phyloP scores from a whole-genome alignment of 179 eudicot species.

The Drosera spatulata region DNA sequence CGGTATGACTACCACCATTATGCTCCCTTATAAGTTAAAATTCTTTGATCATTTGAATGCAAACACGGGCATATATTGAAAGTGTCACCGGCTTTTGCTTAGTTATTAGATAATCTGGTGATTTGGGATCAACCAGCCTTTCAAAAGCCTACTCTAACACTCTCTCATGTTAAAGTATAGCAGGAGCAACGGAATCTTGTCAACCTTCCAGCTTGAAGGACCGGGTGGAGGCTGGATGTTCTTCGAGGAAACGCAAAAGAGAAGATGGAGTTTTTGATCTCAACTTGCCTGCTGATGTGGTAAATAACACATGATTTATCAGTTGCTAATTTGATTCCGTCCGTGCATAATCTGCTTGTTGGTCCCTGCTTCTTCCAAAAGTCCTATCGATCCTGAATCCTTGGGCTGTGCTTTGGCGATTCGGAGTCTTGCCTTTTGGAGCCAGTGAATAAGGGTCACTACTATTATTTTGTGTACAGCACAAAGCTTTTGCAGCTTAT shows the following conservation, averaged over 20 bases:
- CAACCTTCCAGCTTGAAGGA: constrained; percentile 19
- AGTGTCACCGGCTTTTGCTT: background rate
- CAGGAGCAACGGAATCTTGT: constrained; percentile 21
- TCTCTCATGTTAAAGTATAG: constrained; percentile 11
- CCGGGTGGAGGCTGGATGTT: constrained; percentile 21
- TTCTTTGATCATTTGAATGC: no score
- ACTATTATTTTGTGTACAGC: no score
- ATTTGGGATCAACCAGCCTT: background rate
- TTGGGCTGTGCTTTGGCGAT: no score
- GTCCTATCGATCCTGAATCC: background rate
- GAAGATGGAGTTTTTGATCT: constrained; percentile 28
- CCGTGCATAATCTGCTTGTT: background rate
- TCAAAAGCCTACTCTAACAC: constrained; percentile 23
- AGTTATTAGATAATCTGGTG: background rate
- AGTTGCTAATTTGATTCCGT: background rate
- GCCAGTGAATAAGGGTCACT: no score
- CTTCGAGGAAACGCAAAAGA: constrained; percentile 24
- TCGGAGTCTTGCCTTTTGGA: no score
- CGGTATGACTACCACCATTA: constrained; percentile 17
- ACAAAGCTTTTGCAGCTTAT: no score
- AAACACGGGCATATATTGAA: no score
- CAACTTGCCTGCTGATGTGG: constrained; percentile 34
- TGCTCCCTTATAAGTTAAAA: no score
- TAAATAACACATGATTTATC: constrained; percentile 15
- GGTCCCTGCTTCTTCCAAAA: background rate